Percentiles rank a stretch among this genome's conserved stretches.
Evolutionary conservation across 371 early-diverging fungal species (phyloP).

Genomic region (Hamiltosporidium tvaerminnensis): DNA sequence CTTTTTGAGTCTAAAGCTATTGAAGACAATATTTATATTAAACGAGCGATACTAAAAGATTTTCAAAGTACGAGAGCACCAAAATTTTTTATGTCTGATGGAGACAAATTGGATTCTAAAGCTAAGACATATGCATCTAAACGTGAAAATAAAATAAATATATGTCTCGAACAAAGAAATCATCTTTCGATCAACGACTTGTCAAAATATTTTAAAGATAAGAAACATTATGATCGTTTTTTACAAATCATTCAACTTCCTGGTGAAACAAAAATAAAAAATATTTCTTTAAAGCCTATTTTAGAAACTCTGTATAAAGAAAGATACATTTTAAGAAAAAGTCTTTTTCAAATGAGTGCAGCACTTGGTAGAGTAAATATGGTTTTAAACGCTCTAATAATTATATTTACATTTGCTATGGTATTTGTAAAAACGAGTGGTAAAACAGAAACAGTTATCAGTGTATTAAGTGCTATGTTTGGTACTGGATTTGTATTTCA

Average conservation of each 20-base stretch:
- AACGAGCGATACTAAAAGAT: neutral
- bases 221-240: neutral
- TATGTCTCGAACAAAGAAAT: neutral
- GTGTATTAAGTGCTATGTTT: conserved; percentile 46
- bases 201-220: neutral
- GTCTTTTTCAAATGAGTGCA: conserved; percentile 45
- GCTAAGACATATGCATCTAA: neutral
- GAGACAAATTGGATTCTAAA: neutral
- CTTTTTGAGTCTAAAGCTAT: neutral
- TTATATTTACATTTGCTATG: conserved; percentile 21
- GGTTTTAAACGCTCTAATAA: conserved; percentile 26
- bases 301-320: conserved; percentile 46
- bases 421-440: conserved; percentile 24
- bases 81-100: neutral
- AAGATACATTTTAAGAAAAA: conserved; percentile 40
- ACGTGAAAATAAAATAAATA: neutral
- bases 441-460: conserved; percentile 13
- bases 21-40: conserved; percentile 1
- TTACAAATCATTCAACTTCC: neutral
- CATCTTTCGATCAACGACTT: neutral
- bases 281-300: neutral
- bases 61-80: neutral
- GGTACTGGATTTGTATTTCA: conserved; percentile 50
- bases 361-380: conserved; percentile 42
- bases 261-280: neutral